A percentile compares a stretch with the other conserved stretches of the same genome.
Evolutionary conservation across 1,139 yeast genomes (phyloP).

Genomic region (Suhomyces coccinellae): DNA sequence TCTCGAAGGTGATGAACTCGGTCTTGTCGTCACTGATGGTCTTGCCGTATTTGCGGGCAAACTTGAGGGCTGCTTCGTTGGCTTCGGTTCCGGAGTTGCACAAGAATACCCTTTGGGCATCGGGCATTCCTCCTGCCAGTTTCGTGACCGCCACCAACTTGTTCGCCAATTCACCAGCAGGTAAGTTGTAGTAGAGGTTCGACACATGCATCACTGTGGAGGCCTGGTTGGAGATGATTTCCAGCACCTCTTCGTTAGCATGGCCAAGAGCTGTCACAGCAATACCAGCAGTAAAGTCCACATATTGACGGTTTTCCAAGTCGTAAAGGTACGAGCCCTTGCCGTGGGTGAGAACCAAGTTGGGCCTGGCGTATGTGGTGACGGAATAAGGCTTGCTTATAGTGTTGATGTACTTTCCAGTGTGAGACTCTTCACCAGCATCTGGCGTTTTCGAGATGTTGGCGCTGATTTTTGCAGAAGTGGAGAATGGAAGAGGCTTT

Average conservation of each 20-base stretch:
- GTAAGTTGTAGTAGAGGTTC: slow-evolving; percentile 79
- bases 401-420: slow-evolving; percentile 37
- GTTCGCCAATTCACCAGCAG: slow-evolving; percentile 78
- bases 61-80: slow-evolving; percentile 94
- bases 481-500: not conserved
- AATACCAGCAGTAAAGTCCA: slow-evolving; percentile 93
- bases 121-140: slow-evolving; percentile 71
- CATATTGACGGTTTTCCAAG: slow-evolving; percentile 69
- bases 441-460: slow-evolving; percentile 14
- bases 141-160: slow-evolving; percentile 69
- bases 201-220: slow-evolving; percentile 76
- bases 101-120: slow-evolving; percentile 81
- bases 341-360: slow-evolving; percentile 67
- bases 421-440: slow-evolving; percentile 20
- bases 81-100: slow-evolving; percentile 97
- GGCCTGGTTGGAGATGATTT: slow-evolving; percentile 72
- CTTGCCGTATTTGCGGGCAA: slow-evolving; percentile 86
- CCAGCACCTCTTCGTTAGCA: slow-evolving; percentile 68
- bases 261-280: slow-evolving; percentile 97
- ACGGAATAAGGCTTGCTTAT: slow-evolving; percentile 59
- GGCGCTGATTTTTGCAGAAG: not conserved
- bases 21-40: slow-evolving; percentile 53
- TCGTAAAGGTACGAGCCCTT: slow-evolving; percentile 77
- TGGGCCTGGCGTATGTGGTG: slow-evolving; percentile 82
- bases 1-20: slow-evolving; percentile 81